Evolutionary conservation across 2,329 filamentous ascomycete genomes (phyloP).

Genomic region (Sporothrix pallida): DNA sequence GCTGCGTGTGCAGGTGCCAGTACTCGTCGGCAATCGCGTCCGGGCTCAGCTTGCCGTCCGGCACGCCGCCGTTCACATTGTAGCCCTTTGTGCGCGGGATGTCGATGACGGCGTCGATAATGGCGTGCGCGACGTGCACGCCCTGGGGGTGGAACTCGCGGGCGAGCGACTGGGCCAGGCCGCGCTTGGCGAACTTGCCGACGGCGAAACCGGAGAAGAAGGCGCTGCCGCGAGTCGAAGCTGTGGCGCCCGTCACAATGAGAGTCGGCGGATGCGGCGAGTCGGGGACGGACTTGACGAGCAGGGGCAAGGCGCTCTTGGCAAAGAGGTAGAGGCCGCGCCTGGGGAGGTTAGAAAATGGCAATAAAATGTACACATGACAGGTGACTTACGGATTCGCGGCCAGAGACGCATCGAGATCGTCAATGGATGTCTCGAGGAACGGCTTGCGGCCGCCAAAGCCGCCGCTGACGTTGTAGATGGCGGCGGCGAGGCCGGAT

Average conservation of each 20-base stretch:
- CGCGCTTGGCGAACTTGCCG: slow-evolving; percentile 80
- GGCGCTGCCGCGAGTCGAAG: slow-evolving; percentile 74
- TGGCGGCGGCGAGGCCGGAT: slow-evolving; percentile 64
- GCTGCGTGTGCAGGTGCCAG: slow-evolving; percentile 83
- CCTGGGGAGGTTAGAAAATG: slow-evolving; percentile 44
- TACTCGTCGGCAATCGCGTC: slow-evolving; percentile 86
- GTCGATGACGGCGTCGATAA: slow-evolving; percentile 86
- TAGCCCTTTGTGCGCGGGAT: slow-evolving; percentile 70
- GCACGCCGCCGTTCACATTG: slow-evolving; percentile 52
- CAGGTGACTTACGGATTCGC: slow-evolving; percentile 61
- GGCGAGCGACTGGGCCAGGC: slow-evolving; percentile 74
- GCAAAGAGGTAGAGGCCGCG: slow-evolving; percentile 78
- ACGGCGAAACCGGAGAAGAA: slow-evolving; percentile 73
- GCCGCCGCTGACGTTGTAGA: slow-evolving; percentile 70
- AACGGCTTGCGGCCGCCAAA: slow-evolving; percentile 61
- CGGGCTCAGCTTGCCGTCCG: slow-evolving; percentile 71
- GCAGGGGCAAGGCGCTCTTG: slow-evolving; percentile 70
- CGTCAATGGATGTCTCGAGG: slow-evolving; percentile 58
- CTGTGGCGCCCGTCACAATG: slow-evolving; percentile 87
- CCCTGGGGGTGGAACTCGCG: slow-evolving; percentile 85
- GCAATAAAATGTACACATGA: no score
- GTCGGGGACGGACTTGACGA: slow-evolving; percentile 65
- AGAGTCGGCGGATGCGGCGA: slow-evolving; percentile 73
- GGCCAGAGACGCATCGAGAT: slow-evolving; percentile 55
- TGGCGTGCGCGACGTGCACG: slow-evolving; percentile 80